Conservation (phyloP, 108 stramenopile species). For the Nannochloropsis salina region DNA sequence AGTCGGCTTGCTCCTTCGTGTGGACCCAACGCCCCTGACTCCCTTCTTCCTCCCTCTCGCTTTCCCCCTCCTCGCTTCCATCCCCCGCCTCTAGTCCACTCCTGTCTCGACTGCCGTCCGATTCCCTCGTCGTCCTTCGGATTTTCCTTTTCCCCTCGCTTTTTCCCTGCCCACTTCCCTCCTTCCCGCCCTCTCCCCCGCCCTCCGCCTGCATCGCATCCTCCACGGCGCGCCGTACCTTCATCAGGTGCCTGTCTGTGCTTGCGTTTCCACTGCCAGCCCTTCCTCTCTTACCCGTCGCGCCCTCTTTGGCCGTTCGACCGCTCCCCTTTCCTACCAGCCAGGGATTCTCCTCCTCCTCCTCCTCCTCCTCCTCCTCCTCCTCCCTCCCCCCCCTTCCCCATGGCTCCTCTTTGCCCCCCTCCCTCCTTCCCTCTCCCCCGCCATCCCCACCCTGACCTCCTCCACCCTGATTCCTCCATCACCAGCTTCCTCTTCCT, state of each 20-base stretch:
- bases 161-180: too few species aligned
- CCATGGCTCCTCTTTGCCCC: background rate
- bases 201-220: constrained; percentile 31
- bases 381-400: constrained; percentile 19
- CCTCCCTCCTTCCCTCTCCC: background rate
- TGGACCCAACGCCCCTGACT: background rate
- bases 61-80: constrained; percentile 7
- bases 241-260: constrained; percentile 35
- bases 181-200: constrained; percentile 6
- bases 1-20: constrained; percentile 67
- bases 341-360: constrained; percentile 64
- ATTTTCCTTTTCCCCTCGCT: background rate
- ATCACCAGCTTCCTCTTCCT: too few species aligned
- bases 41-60: constrained; percentile 4
- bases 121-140: background rate
- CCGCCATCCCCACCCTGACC: too few species aligned
- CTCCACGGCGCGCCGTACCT: constrained; percentile 41
- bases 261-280: background rate
- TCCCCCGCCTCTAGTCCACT: background rate
- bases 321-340: constrained; percentile 57
- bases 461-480: too few species aligned
- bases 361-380: constrained; percentile 57
- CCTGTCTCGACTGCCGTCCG: background rate
- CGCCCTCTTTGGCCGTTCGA: background rate
- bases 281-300: constrained; percentile 35